phyloP scores from a whole-genome alignment of 2,329 filamentous ascomycete genomes.

The Diaporthe citri region DNA sequence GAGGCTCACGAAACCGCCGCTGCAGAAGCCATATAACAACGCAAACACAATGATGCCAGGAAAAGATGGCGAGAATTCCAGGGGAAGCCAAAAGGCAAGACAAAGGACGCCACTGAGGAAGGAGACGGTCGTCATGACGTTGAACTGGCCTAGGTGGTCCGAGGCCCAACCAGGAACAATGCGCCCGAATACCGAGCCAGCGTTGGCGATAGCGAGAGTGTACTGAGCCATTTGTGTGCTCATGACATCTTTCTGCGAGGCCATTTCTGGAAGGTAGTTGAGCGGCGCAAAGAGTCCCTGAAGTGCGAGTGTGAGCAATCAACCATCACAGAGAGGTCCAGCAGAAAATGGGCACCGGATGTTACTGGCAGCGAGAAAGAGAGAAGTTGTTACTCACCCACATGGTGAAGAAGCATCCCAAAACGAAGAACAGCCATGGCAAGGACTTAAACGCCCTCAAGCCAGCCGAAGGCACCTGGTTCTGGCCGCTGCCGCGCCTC shows the following conservation, averaged over 20 bases:
- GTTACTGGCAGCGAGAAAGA: neutral
- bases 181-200: neutral
- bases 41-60: neutral
- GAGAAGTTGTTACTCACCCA: neutral
- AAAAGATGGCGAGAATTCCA: neutral
- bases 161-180: constrained; percentile 10
- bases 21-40: constrained; percentile 2
- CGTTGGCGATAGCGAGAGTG: constrained; percentile 9
- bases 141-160: neutral
- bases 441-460: neutral
- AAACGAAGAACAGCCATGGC: neutral
- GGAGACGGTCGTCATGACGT: constrained; percentile 7
- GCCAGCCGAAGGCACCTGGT: neutral
- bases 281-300: neutral
- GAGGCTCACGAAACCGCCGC: constrained; percentile 8
- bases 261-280: constrained; percentile 5
- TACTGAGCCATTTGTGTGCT: constrained; percentile 15
- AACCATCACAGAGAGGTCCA: too few relatives aligned
- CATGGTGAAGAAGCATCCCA: constrained; percentile 12
- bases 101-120: constrained; percentile 5
- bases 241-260: neutral
- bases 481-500: neutral
- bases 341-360: neutral
- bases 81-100: neutral
- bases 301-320: neutral